Evolutionary conservation across 2,329 filamentous ascomycete species (phyloP), one percentile per base, ranked within the genome.

Genomic region (Ophiostoma tasmaniense): DNA sequence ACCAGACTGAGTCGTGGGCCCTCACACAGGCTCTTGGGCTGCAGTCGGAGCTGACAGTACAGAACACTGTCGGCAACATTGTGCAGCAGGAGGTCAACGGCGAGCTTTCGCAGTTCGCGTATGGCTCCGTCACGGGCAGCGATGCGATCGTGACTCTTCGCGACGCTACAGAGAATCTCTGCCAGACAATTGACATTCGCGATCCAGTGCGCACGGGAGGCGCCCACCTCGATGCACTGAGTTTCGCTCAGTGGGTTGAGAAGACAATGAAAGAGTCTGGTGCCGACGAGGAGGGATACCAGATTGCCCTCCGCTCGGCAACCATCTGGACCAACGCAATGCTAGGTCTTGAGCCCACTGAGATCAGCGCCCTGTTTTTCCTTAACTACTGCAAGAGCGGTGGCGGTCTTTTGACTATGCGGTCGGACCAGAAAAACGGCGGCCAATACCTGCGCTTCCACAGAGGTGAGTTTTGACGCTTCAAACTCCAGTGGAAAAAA

Each of bases 331-430:
- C 69, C 6, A 67, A 66, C 7, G 69, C 55, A 3, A 71, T 73
- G 80, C 75, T 85, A 1, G 84, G 84, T 1, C 75, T 80, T 0
- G 82, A 85, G 42, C 79, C 84, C 0, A 70, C 68, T 1, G 83
- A 86, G 14, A 73, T 85, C 4, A 82, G 80, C 7, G 84, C 84
- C 0, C 74, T 84, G 1, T 87, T 77, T 73, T 85, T 87, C 72
- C 77, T 88, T 28, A 79, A 85, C 73, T 86, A 87, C 76, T 83
- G 81, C 78, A 82, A 81, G 72, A 80, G 79, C 13, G 82, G 83
- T 2, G 81, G 81, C 4, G 85, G 86, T 0, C 76, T 87, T 2
- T 70, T 83, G 69, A 77, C 80, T 62, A 84, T 87, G 80, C 78
- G 82, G 0, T 84, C 83, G 0, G 85, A 87, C 72, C 73, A 77